phyloP scores from a whole-genome alignment of 1,139 yeast species.

The Yamadazyma songkhlaensis region DNA sequence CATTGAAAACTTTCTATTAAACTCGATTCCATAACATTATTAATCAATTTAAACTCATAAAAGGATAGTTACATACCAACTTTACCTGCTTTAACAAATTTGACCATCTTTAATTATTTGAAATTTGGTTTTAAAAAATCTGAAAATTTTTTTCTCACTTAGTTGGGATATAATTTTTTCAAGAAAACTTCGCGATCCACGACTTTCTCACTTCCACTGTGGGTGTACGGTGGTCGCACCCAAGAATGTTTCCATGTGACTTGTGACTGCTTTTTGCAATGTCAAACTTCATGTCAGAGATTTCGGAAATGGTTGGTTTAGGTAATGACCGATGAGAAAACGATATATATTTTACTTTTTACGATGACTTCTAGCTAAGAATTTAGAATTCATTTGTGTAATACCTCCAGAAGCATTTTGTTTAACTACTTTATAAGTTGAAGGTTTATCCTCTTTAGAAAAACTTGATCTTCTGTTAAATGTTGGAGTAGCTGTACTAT shows the following conservation, averaged over 20 bases:
- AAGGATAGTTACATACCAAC: conserved; percentile 70
- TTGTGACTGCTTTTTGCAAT: conserved; percentile 1
- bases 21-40: too few relatives aligned
- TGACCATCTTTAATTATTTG: conserved; percentile 63
- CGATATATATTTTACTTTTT: conserved; percentile 22
- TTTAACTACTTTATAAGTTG: conserved; percentile 6
- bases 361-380: conserved; percentile 42
- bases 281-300: neutral
- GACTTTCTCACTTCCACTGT: neutral
- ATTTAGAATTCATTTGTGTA: conserved; percentile 42
- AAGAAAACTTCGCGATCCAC: conserved; percentile 4
- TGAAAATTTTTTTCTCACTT: conserved; percentile 11
- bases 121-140: conserved; percentile 9
- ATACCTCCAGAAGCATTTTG: conserved; percentile 14
- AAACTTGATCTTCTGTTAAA: conserved; percentile 36
- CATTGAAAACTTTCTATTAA: neutral
- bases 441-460: conserved; percentile 27
- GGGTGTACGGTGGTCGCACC: conserved; percentile 1
- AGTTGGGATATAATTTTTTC: conserved; percentile 10
- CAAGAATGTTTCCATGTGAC: neutral
- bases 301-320: too few relatives aligned
- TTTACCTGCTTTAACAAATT: conserved; percentile 99
- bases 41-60: neutral
- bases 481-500: conserved; percentile 20
- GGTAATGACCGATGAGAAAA: neutral